phyloP scores from a whole-genome alignment of 305 asterid genomes.

The Solanum aculeatissimum region DNA sequence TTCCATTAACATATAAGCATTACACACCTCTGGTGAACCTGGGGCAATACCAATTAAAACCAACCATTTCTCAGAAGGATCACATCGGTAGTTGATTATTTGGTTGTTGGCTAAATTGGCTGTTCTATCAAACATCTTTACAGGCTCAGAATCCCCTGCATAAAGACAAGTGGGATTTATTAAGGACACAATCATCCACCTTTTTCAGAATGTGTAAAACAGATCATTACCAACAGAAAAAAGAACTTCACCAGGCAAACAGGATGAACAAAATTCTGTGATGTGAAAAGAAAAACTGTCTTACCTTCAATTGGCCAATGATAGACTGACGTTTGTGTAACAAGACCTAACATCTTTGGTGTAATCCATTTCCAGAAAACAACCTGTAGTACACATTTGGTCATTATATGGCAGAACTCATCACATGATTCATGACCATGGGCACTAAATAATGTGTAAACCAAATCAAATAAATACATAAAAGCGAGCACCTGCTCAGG shows the following conservation, averaged over 20 bases:
- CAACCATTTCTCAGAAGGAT: conserved; percentile 98
- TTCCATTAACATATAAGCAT: neutral
- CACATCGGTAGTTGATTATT: conserved; percentile 88
- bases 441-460: neutral
- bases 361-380: conserved; percentile 99
- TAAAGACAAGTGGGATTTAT: conserved; percentile 4
- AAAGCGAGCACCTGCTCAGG: conserved; percentile 79
- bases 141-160: conserved; percentile 92
- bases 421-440: neutral
- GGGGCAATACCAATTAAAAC: conserved; percentile 98
- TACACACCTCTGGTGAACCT: conserved; percentile 86
- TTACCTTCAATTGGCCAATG: conserved; percentile 97
- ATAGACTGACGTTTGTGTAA: conserved; percentile 84
- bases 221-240: conserved; percentile 4
- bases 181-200: neutral
- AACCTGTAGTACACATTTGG: conserved; percentile 35
- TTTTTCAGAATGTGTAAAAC: neutral
- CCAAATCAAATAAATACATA: neutral
- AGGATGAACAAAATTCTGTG: neutral
- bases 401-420: neutral
- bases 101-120: conserved; percentile 88
- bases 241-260: neutral
- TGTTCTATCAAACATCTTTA: conserved; percentile 91
- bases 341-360: conserved; percentile 92
- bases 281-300: neutral